These are phyloP conservation scores for Amoeboaphelidium protococcarum DNA, from an alignment of 371 early-diverging fungal species.

Conservation along the genomic window DNA sequence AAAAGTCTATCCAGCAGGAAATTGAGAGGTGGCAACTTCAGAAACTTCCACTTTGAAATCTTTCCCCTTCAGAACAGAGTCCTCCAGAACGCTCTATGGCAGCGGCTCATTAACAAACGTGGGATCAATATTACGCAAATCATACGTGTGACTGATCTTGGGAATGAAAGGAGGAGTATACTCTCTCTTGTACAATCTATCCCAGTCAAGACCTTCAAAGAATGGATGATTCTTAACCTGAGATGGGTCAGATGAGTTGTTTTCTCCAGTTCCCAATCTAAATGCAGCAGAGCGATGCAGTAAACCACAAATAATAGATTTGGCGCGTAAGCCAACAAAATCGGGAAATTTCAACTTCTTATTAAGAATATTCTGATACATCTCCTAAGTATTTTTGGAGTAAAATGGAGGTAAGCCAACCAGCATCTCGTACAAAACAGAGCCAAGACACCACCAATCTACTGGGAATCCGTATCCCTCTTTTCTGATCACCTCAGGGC, in stretches of 20 bases:
- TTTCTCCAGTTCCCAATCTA: slow-evolving; percentile 28
- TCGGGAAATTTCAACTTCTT: slow-evolving; percentile 49
- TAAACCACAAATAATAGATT: slow-evolving; percentile 10
- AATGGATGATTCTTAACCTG: slow-evolving; percentile 73
- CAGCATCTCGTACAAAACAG: slow-evolving; percentile 14
- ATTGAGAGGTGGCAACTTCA: too few species aligned
- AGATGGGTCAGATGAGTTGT: slow-evolving; percentile 26
- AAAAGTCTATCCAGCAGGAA: neutral
- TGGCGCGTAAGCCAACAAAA: neutral
- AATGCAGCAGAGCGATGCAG: neutral
- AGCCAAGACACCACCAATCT: slow-evolving; percentile 19
- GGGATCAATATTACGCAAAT: slow-evolving; percentile 4
- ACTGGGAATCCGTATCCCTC: slow-evolving; percentile 8
- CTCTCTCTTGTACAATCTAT: slow-evolving; percentile 47
- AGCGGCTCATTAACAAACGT: slow-evolving; percentile 18
- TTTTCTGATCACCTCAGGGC: slow-evolving; percentile 8
- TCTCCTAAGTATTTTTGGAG: slow-evolving; percentile 45
- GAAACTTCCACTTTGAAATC: neutral
- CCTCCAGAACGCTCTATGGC: slow-evolving; percentile 11
- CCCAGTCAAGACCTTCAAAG: slow-evolving; percentile 81
- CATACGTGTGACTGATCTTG: slow-evolving; percentile 17
- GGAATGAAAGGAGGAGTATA: slow-evolving; percentile 85
- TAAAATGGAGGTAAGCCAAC: slow-evolving; percentile 2
- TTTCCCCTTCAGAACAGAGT: slow-evolving; percentile 3
- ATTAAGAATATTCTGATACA: slow-evolving; percentile 74